Evolutionary conservation across 805 yeast species (phyloP), one percentile per base, ranked within the genome.

Genomic region (Zygoascus tannicola): DNA sequence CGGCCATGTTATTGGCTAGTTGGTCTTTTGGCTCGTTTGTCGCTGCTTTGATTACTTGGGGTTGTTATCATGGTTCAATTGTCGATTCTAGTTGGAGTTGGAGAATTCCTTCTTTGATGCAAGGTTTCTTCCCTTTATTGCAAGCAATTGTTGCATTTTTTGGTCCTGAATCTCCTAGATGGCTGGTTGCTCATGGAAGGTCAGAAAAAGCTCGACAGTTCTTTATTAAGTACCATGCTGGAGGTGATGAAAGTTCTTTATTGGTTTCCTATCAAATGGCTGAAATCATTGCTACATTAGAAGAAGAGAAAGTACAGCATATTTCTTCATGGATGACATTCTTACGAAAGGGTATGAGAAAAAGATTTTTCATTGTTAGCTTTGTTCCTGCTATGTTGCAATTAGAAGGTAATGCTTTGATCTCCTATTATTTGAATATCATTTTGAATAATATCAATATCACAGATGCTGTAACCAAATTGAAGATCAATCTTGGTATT

Each of bases 61-160:
- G 87, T 28, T 67, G 79, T 23, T 75, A 79, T 12, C 79, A 75
- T 23, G 30, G 30, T 26, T 8, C 10, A 8, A 26, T 26, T 26
- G 22, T 37, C 16, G 28, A 12, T 20, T 23, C 37, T 34, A 50
- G 38, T 35, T 44, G 69, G 39, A 66, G 77, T 18, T 81, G 85
- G 85, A 73, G 87, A 66, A 69, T 81, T 54, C 85, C 87, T 5
- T 73, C 81, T 47, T 78, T 83, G 2, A 64, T 81, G 53, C 92
- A 83, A 65, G 68, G 76, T 44, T 50, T 80, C 32, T 81, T 80
- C 57, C 44, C 84, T 41, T 62, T 82, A 32, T 57, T 79, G 43
- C 65, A 81, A 76, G 79, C 44, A 30, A 62, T 32, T 18, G 66
- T 69, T 57, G 45, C 76, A 52, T 41, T 55, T 32, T 45, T 63